Base-by-base conservation (phyloP, 1,139 yeast genomes). In the Candida smagusa region DNA sequence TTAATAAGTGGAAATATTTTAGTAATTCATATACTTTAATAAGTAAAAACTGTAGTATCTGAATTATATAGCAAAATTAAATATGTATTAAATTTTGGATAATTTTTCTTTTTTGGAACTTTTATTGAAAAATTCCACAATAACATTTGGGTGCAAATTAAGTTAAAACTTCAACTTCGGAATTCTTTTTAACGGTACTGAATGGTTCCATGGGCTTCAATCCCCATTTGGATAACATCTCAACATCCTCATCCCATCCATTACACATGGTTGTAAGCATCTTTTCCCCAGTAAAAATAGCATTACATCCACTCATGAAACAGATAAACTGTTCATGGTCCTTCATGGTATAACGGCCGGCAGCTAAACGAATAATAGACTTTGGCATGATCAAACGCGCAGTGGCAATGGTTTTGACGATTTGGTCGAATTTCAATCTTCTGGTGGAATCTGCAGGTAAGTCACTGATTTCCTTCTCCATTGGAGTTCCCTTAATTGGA, bases 231-330 rank as follows among this genome's bases (percentile, higher is more conserved):
- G 59, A 57, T 28, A 84, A 63, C 87, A 84, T 78, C 7, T 61
- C 71, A 46, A 73, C 81, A 55, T 84, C 94, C 54, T 84, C 92
- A 35, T 84, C 88, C 92, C 92, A 84, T 3, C 89, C 90, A 46
- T 79, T 81, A 56, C 94, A 84, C 81, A 81, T 79, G 3, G 94
- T 84, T 2, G 94, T 84, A 44, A 84, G 63, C 92, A 84, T 84
- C 49, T 75, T 79, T 58, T 84, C 84, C 16, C 94, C 94, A 0
- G 92, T 84, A 57, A 84, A 84, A 35, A 84, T 81, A 11, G 92
- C 90, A 59, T 84, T 84, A 43, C 84, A 81, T 9, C 94, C 94
- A 32, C 84, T 79, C 79, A 82, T 72, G 56, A 84, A 84, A 48
- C 90, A 82, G 52, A 84, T 58, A 40, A 82, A 76, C 53, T 84